Evolutionary conservation across 106 monocot species (phyloP), one percentile per base, ranked within the genome.

Genomic region (Dendrobium officinale): DNA sequence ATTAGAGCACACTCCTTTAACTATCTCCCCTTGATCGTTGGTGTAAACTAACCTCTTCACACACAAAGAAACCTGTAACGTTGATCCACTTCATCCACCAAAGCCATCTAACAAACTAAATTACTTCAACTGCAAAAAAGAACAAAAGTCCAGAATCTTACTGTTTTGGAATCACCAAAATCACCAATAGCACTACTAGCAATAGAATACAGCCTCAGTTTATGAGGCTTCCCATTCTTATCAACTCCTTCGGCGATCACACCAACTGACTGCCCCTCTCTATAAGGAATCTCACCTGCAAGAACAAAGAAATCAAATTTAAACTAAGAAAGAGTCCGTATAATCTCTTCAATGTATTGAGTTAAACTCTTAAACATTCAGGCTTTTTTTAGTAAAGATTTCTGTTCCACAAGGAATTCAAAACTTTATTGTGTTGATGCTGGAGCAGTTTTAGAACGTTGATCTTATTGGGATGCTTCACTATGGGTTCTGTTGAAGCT

Each of bases 1-100:
- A 82, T 98, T 98, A 77, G 98, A 98, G 89, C 98, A 98, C 55
- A 95, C 98, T 85, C 98, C 98, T 78, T 98, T 98, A 37, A 99
- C 98, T 55, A 99, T 84, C 87, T 95, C 98, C 40, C 98, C 98
- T 68, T 91, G 89, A 4, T 99, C 98, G 81, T 99, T 95, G 29
- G 98, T 93, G 77, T 99, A 99, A 49, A 95, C 93, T 49, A 99
- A 82, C 77, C 98, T 77, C 86, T 99, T 99, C 10, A 99, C 98
- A 75, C 98, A 99, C 5, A 99, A 85, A 5, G 98, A 99, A 55
- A 99, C 98, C 98, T 99, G 79, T 48, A 85, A 24, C 9, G 17
- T 72, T 72, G 72, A 72, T 72, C 11, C 33, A 29, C 4, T 72
- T 72, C 72, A 72, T 33, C 37, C 37, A 15, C 16, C 33, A 29